phyloP scores from a whole-genome alignment of 2,329 filamentous ascomycete genomes.

The Claviceps sp. region DNA sequence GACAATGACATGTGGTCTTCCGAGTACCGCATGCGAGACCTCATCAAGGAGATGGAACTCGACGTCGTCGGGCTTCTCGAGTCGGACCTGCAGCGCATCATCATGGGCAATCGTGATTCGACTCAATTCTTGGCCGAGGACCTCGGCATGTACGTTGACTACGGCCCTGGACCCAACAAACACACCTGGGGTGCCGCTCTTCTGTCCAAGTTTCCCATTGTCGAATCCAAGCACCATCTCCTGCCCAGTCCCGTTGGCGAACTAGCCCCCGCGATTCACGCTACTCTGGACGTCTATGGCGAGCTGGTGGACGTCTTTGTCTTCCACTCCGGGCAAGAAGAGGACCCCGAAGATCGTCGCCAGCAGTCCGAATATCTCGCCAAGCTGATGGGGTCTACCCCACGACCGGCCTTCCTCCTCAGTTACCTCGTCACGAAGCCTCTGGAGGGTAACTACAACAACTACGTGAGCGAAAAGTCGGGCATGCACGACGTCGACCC shows the following conservation, averaged over 20 bases:
- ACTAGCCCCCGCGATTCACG: conserved; percentile 87
- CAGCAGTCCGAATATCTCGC: conserved; percentile 78
- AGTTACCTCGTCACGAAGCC: conserved; percentile 90
- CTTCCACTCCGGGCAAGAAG: conserved; percentile 97
- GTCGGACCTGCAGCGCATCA: conserved; percentile 88
- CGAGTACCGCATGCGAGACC: conserved; percentile 81
- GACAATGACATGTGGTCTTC: conserved; percentile 99
- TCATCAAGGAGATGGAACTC: conserved; percentile 88
- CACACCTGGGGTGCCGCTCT: conserved; percentile 94
- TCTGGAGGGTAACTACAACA: conserved; percentile 89
- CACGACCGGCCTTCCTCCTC: conserved; percentile 71
- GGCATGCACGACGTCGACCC: conserved; percentile 94
- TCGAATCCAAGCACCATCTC: conserved; percentile 93
- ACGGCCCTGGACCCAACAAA: conserved; percentile 93
- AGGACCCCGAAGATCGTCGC: conserved; percentile 82
- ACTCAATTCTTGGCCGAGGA: conserved; percentile 94
- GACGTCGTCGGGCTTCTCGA: conserved; percentile 93
- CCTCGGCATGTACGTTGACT: conserved; percentile 97
- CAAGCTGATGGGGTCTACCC: conserved; percentile 71
- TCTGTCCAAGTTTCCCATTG: conserved; percentile 91
- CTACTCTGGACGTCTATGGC: conserved; percentile 89
- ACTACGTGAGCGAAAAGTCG: conserved; percentile 71
- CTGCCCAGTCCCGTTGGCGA: conserved; percentile 89
- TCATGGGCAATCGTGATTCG: conserved; percentile 97
- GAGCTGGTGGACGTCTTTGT: conserved; percentile 86